phyloP scores from a whole-genome alignment of 345 rosid genomes.

The Rhizophora mangle region DNA sequence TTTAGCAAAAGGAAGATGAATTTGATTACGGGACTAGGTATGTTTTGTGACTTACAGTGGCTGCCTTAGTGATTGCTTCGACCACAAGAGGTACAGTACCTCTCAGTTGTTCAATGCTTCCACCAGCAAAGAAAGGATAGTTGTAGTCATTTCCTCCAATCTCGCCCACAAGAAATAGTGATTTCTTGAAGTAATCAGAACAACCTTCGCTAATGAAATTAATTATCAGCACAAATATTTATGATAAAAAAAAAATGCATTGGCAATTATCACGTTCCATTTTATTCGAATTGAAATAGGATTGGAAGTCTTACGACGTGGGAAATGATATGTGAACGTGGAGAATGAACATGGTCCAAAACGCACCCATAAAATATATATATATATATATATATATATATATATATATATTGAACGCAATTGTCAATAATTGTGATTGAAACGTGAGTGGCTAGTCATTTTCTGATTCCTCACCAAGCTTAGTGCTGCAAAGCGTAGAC shows the following conservation, averaged over 20 bases:
- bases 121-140: constrained; percentile 42
- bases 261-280: background rate
- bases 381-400: too few species aligned
- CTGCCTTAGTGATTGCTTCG: constrained; percentile 38
- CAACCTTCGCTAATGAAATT: constrained; percentile 34
- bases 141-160: constrained; percentile 79
- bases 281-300: too few species aligned
- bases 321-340: too few species aligned
- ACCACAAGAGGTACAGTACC: constrained; percentile 51
- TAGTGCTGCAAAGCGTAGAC: constrained; percentile 43
- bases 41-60: constrained; percentile 27
- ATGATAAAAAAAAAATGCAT: background rate
- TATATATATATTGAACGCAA: too few species aligned
- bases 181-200: constrained; percentile 42
- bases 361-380: too few species aligned
- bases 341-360: too few species aligned
- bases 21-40: too few species aligned
- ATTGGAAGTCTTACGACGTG: too few species aligned
- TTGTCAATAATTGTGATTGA: background rate
- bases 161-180: constrained; percentile 65
- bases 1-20: too few species aligned
- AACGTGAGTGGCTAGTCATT: background rate
- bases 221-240: background rate
- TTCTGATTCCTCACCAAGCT: constrained; percentile 32
- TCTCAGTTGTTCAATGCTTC: constrained; percentile 29